These are phyloP conservation scores for Nemania diffusa DNA, from an alignment of 2,329 filamentous ascomycete species.

Conservation along the genomic window DNA sequence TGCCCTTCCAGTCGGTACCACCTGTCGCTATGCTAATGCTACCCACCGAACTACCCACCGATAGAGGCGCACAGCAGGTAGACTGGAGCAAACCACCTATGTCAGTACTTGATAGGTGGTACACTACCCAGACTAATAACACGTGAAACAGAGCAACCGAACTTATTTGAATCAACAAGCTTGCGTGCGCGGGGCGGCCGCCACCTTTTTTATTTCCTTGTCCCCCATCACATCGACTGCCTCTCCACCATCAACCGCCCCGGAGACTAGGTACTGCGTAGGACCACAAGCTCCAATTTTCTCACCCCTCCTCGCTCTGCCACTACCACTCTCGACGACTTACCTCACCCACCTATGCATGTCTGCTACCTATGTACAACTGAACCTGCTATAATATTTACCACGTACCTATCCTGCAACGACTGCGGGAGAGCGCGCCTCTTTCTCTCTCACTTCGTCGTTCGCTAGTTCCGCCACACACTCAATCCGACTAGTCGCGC, in stretches of 20 bases:
- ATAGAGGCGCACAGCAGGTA: neutral
- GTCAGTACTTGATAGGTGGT: neutral
- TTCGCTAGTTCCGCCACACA: constrained; percentile 7
- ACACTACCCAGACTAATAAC: neutral
- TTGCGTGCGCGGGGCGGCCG: constrained; percentile 29
- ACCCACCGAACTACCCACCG: neutral
- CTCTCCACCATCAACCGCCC: neutral
- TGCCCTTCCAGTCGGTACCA: constrained; percentile 16
- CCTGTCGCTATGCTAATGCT: neutral
- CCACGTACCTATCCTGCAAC: constrained; percentile 3
- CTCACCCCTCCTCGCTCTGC: constrained; percentile 32
- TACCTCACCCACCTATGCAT: constrained; percentile 19
- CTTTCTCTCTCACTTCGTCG: neutral
- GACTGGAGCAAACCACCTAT: neutral
- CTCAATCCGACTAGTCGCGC: constrained; percentile 21
- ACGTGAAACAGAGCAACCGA: constrained; percentile 14
- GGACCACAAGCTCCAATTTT: constrained; percentile 37
- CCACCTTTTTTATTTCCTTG: constrained; percentile 18
- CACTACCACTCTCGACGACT: constrained; percentile 10
- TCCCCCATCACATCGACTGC: constrained; percentile 16
- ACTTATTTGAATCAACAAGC: constrained; percentile 13
- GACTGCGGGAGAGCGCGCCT: neutral
- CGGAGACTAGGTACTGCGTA: neutral
- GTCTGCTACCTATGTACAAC: constrained; percentile 10
- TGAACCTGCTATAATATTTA: constrained; percentile 4